A percentile compares a stretch with the other conserved stretches of the same genome.
These are phyloP conservation scores for Flaveria linearis DNA, from an alignment of 129 eudicot genomes.

Conservation along the genomic window DNA sequence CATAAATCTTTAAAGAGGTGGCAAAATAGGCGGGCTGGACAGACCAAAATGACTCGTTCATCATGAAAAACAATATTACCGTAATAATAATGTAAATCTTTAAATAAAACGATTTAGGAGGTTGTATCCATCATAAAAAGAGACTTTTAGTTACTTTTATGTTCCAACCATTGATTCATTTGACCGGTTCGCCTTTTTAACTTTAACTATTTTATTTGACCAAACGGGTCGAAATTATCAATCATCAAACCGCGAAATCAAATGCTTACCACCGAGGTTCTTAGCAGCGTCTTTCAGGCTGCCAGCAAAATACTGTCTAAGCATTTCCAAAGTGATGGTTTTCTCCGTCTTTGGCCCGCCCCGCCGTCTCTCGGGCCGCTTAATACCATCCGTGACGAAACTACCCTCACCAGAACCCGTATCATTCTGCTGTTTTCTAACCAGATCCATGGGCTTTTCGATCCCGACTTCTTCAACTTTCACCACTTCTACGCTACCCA, in stretches of 20 bases:
- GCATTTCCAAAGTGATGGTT: constrained; percentile 67
- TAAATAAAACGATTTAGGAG: no score
- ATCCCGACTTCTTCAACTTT: constrained; percentile 40
- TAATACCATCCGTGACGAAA: constrained; percentile 30
- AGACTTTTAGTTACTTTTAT: no score
- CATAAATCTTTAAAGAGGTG: no score
- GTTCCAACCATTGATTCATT: no score
- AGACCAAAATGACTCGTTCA: no score
- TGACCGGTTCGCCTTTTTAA: no score
- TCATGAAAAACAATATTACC: no score
- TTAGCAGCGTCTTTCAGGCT: constrained; percentile 96
- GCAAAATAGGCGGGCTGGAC: no score
- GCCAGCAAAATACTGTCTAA: constrained; percentile 93
- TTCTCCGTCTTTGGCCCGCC: constrained; percentile 64
- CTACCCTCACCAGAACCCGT: constrained; percentile 49
- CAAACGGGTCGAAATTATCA: not conserved
- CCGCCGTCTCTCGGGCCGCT: constrained; percentile 60
- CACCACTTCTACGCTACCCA: constrained; percentile 16
- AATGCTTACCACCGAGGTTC: constrained; percentile 82
- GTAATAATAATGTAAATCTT: no score
- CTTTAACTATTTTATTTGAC: no score
- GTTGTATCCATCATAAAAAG: no score
- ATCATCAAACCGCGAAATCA: not conserved
- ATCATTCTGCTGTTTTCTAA: constrained; percentile 30
- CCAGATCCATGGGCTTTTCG: constrained; percentile 28